Evolutionary conservation across 1,139 yeast species (phyloP), one percentile per base, ranked within the genome.

Genomic region (Geotrichum australiense): DNA sequence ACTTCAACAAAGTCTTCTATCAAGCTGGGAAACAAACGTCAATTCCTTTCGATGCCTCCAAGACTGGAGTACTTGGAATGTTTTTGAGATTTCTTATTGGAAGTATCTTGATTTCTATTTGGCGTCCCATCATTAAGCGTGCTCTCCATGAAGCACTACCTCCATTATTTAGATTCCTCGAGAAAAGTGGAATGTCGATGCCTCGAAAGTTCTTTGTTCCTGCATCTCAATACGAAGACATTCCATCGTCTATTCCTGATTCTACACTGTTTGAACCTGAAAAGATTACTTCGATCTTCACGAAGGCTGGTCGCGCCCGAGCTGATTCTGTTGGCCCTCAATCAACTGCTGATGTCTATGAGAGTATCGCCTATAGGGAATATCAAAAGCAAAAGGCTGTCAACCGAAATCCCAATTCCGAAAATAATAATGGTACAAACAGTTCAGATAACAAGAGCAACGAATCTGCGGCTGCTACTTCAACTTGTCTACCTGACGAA

Each of bases 51-150:
- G 31, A 31, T 18, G 22, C 21, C 27, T 10, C 27, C 8, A 22
- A 19, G 14, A 29, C 35, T 29, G 43, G 47, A 6, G 28, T 15
- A 24, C 28, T 31, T 33, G 33, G 41, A 22, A 36, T 29, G 15
- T 4, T 41, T 11, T 24, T 69, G 8, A 62, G 94, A 38, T 65
- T 80, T 3, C 30, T 71, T 0, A 36, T 80, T 16, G 94, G 94
- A 3, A 71, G 82, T 1, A 47, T 57, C 0, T 47, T 72, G n/a
- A 81, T 86, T 28, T 75, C 76, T 0, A 49, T 69, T 1, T 86
- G 95, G 95, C 78, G 85, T 49, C 61, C 73, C 1, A 42, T 74
- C 3, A 72, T 85, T 47, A 86, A 85, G 58, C 81, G 81, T 14
- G 52, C 76, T 1, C 63, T 84, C 2, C 70, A 74, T 52, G 68